Evolutionary conservation across 2,329 filamentous ascomycete species (phyloP).

Genomic region (Penicillium hordei): DNA sequence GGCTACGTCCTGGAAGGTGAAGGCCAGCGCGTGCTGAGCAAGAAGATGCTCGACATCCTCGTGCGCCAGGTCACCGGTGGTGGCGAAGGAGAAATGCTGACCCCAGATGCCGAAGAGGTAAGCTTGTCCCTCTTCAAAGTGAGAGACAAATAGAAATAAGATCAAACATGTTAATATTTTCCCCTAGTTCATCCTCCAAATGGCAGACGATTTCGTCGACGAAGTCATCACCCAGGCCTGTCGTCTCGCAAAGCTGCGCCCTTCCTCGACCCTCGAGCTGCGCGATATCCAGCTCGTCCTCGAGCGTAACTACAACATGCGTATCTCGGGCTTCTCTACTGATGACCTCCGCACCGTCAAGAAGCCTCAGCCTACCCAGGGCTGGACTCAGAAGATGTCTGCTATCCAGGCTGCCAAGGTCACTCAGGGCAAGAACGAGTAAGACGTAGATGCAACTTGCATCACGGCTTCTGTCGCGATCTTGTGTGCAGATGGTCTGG

Average conservation of each 20-base stretch:
- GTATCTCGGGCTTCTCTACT: constrained; percentile 88
- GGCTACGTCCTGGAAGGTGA: constrained; percentile 87
- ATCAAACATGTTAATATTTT: background rate
- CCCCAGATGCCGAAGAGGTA: constrained; percentile 95
- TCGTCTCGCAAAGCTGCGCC: constrained; percentile 87
- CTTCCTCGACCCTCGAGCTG: constrained; percentile 85
- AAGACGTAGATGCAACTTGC: constrained; percentile 4
- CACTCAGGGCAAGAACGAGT: constrained; percentile 47
- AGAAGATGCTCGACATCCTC: constrained; percentile 95
- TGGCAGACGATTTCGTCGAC: constrained; percentile 94
- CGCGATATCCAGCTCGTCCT: constrained; percentile 80
- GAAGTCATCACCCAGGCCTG: constrained; percentile 84
- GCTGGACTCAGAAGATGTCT: constrained; percentile 96
- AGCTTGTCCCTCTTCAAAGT: constrained; percentile 24
- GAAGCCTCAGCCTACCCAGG: constrained; percentile 83
- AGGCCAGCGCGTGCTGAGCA: constrained; percentile 89
- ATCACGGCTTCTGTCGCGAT: background rate
- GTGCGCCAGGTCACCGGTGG: constrained; percentile 89
- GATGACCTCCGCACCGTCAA: constrained; percentile 93
- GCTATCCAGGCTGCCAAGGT: constrained; percentile 92
- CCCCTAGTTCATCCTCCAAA: constrained; percentile 73
- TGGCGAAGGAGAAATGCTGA: constrained; percentile 72
- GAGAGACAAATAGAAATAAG: background rate
- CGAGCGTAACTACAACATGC: constrained; percentile 83
- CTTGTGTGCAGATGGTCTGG: background rate